phyloP scores from a whole-genome alignment of 805 yeast genomes.

The Yarrowia divulgata region DNA sequence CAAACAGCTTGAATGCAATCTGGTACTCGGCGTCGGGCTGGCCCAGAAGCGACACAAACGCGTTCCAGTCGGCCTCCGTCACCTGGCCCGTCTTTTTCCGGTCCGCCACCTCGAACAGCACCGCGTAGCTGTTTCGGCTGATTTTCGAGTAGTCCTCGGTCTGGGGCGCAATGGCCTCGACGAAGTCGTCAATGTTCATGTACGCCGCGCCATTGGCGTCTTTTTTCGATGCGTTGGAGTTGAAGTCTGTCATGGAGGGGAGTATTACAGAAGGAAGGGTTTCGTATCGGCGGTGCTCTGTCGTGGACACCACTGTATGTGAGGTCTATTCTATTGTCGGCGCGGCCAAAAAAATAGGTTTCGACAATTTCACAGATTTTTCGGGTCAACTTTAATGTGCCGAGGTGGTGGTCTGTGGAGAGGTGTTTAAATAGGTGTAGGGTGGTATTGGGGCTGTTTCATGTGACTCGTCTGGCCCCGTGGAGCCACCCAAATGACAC shows the following conservation, averaged over 20 bases:
- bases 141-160: conserved; percentile 60
- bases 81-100: conserved; percentile 71
- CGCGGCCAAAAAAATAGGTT: conserved; percentile 15
- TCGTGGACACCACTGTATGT: conserved; percentile 1
- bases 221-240: conserved; percentile 18
- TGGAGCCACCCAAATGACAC: too few relatives aligned
- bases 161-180: conserved; percentile 55
- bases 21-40: conserved; percentile 64
- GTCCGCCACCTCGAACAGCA: conserved; percentile 84
- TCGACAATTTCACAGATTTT: conserved; percentile 39
- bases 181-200: conserved; percentile 54
- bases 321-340: conserved; percentile 1
- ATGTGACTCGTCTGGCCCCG: too few relatives aligned
- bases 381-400: conserved; percentile 37
- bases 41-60: conserved; percentile 65
- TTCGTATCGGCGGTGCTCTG: too few relatives aligned
- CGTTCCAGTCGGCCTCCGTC: conserved; percentile 72
- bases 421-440: too few relatives aligned
- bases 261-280: background rate
- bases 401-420: conserved; percentile 9
- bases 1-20: conserved; percentile 58
- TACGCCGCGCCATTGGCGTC: conserved; percentile 36
- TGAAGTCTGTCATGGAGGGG: conserved; percentile 26
- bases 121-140: conserved; percentile 66
- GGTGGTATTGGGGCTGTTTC: too few relatives aligned